Evolutionary conservation across 352 stramenopile genomes (phyloP).

Genomic region (Proteromonas lacertae): DNA sequence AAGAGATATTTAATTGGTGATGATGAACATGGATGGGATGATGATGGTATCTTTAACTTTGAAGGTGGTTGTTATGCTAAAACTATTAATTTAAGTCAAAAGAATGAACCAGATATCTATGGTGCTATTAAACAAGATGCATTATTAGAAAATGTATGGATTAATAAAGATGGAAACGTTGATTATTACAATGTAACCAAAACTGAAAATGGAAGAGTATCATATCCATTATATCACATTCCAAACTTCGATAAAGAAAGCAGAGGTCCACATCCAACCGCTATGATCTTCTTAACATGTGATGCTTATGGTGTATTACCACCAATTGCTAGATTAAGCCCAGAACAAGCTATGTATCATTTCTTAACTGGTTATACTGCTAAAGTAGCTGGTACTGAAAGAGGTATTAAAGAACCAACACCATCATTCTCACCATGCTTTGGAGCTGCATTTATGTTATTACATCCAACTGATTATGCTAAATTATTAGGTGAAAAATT

Average conservation of each 20-base stretch:
- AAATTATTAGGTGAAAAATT: conserved; percentile 81
- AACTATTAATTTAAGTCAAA: conserved; percentile 71
- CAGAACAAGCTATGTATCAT: conserved; percentile 79
- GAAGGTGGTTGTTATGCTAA: conserved; percentile 96
- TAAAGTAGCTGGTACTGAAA: conserved; percentile 88
- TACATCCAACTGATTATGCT: conserved; percentile 79
- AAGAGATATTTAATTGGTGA: conserved; percentile 46
- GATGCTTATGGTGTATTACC: conserved; percentile 88
- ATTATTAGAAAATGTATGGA: conserved; percentile 77
- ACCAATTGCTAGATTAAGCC: conserved; percentile 60
- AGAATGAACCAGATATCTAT: conserved; percentile 92
- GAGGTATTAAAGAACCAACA: conserved; percentile 66
- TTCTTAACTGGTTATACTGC: conserved; percentile 90
- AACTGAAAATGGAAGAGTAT: conserved; percentile 86
- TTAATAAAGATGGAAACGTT: conserved; percentile 20
- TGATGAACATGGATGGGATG: conserved; percentile 87
- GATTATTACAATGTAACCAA: conserved; percentile 18
- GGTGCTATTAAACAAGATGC: conserved; percentile 70
- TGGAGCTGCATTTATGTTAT: conserved; percentile 73
- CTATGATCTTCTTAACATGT: conserved; percentile 86
- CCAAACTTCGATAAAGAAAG: conserved; percentile 54
- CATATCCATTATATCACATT: conserved; percentile 98
- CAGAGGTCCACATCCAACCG: conserved; percentile 62
- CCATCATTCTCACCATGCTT: conserved; percentile 87
- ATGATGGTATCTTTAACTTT: conserved; percentile 93